phyloP scores from a whole-genome alignment of 495 filamentous ascomycete genomes.

The Talaromyces liani region DNA sequence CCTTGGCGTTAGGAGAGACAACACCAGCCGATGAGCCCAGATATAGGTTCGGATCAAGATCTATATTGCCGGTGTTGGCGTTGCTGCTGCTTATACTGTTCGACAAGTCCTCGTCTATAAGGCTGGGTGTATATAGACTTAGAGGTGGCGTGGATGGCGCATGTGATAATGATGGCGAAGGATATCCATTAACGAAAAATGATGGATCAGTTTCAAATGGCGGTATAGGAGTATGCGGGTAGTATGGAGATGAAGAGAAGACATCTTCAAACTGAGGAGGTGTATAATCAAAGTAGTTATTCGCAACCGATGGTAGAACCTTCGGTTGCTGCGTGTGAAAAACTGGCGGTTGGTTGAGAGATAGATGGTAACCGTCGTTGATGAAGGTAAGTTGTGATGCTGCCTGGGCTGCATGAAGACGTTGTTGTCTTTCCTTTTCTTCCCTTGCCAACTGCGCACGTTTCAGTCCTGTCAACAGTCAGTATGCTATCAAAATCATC shows the following conservation, averaged over 20 bases:
- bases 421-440: constrained; percentile 8
- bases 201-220: constrained; percentile 2
- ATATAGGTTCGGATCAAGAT: neutral
- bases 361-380: neutral
- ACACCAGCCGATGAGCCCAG: neutral
- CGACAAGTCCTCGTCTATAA: constrained; percentile 6
- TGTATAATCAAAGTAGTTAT: constrained; percentile 2
- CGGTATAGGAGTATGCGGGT: neutral
- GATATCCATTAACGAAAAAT: constrained; percentile 1
- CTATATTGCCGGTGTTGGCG: neutral
- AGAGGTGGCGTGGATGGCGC: constrained; percentile 7
- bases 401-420: constrained; percentile 9
- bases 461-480: neutral
- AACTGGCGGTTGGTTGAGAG: neutral
- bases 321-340: neutral
- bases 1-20: neutral
- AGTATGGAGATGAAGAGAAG: constrained; percentile 3
- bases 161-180: constrained; percentile 8
- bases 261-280: neutral
- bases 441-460: constrained; percentile 8
- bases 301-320: neutral
- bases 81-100: constrained; percentile 3
- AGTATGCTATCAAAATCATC: neutral
- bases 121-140: constrained; percentile 6
- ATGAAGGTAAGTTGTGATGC: constrained; percentile 7